Conservation (phyloP, 768 basidiomycete species). For the Plicaturopsis crispa region DNA sequence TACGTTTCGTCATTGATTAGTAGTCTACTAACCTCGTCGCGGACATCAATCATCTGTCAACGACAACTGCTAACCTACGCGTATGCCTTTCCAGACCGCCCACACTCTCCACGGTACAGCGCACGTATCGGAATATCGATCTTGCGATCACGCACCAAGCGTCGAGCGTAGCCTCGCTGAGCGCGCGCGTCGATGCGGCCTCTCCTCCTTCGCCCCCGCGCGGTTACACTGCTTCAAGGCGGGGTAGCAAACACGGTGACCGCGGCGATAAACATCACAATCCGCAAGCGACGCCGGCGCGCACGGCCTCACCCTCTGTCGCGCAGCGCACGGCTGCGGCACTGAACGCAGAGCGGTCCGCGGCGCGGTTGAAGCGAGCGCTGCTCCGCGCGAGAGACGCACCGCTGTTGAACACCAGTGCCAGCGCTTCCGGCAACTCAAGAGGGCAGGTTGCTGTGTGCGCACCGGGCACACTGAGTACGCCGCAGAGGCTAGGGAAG, state of each 20-base stretch:
- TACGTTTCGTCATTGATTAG: too few relatives aligned
- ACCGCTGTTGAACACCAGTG: constrained; percentile 61
- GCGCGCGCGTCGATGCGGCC: constrained; percentile 44
- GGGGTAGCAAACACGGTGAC: too few relatives aligned
- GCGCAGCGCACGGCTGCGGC: constrained; percentile 75
- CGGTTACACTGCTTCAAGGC: too few relatives aligned
- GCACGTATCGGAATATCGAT: constrained; percentile 83
- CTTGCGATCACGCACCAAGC: constrained; percentile 57
- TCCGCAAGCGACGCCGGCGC: background rate
- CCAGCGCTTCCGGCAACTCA: too few relatives aligned
- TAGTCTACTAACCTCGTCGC: too few relatives aligned
- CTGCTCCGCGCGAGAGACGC: constrained; percentile 52
- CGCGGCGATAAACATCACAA: constrained; percentile 5
- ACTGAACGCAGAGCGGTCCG: constrained; percentile 72
- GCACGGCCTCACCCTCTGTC: constrained; percentile 47
- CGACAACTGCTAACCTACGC: background rate
- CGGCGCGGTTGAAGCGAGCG: constrained; percentile 60
- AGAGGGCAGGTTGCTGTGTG: constrained; percentile 5
- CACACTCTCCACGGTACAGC: constrained; percentile 76
- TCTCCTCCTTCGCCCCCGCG: too few relatives aligned
- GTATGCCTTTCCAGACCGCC: constrained; percentile 50
- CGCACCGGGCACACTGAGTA: constrained; percentile 19
- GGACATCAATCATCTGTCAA: too few relatives aligned
- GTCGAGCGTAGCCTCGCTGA: constrained; percentile 42
- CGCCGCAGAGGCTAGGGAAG: too few relatives aligned